Evolutionary conservation across 371 early-diverging fungal genomes (phyloP).

Genomic region (Haplosporangium sp.): DNA sequence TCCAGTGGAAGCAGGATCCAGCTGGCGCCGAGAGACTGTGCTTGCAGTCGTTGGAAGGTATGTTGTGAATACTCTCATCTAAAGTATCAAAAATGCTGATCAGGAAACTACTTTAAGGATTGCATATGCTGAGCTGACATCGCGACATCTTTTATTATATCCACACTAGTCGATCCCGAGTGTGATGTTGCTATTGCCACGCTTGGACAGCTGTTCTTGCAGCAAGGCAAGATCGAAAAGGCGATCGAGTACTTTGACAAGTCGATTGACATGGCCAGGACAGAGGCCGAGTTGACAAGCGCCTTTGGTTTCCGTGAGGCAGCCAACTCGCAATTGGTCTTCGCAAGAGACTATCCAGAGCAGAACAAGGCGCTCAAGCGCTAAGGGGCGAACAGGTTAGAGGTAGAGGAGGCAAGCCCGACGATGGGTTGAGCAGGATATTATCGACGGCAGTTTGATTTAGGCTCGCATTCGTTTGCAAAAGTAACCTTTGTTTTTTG

Average conservation of each 20-base stretch:
- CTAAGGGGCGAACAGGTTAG: slow-evolving; percentile 3
- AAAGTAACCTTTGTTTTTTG: no score
- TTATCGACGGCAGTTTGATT: neutral
- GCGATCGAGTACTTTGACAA: slow-evolving; percentile 86
- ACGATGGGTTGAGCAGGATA: slow-evolving; percentile 1
- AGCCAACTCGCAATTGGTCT: slow-evolving; percentile 55
- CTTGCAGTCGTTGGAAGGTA: slow-evolving; percentile 82
- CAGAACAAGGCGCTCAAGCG: slow-evolving; percentile 50
- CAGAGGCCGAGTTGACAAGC: slow-evolving; percentile 90
- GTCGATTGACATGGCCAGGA: slow-evolving; percentile 87
- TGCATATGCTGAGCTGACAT: neutral
- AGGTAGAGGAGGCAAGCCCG: neutral
- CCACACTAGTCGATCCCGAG: slow-evolving; percentile 79
- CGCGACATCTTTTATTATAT: neutral
- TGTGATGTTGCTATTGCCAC: slow-evolving; percentile 96
- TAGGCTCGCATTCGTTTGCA: no score
- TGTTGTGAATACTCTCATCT: neutral
- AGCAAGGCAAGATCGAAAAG: slow-evolving; percentile 86
- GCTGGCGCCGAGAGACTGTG: slow-evolving; percentile 82
- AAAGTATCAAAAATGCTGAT: neutral
- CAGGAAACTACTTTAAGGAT: neutral
- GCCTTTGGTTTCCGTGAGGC: slow-evolving; percentile 73
- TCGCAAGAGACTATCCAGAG: slow-evolving; percentile 56
- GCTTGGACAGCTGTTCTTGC: slow-evolving; percentile 88
- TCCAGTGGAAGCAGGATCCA: slow-evolving; percentile 84